These are phyloP conservation scores for Hibiscus tridactylites DNA, from an alignment of 345 rosid genomes.

Conservation along the genomic window DNA sequence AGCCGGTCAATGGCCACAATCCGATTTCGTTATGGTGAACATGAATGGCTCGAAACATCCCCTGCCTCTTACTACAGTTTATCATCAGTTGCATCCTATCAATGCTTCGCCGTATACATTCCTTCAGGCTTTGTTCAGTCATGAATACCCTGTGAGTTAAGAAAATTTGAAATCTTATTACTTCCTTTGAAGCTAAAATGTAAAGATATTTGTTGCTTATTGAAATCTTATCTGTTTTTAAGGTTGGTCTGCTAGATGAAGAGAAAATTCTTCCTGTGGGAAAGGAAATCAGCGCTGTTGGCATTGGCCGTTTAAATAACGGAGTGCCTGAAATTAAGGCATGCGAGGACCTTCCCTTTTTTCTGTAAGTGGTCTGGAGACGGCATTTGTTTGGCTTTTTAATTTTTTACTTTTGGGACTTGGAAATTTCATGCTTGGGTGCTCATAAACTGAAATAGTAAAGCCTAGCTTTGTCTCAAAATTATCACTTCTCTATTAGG, in stretches of 20 bases:
- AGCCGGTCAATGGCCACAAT: conserved; percentile 33
- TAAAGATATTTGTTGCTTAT: neutral
- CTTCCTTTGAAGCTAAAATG: neutral
- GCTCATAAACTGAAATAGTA: neutral
- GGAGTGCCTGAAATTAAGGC: conserved; percentile 77
- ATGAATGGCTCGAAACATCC: conserved; percentile 70
- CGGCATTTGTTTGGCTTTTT: neutral
- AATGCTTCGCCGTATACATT: conserved; percentile 72
- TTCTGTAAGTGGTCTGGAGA: conserved; percentile 50
- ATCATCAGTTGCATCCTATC: conserved; percentile 61
- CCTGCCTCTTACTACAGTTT: conserved; percentile 78
- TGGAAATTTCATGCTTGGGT: neutral
- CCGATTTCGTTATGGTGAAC: conserved; percentile 51
- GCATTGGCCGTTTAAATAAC: conserved; percentile 40
- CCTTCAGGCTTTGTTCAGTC: conserved; percentile 77
- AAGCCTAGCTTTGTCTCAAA: neutral
- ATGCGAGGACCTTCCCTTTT: conserved; percentile 80
- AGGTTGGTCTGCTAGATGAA: conserved; percentile 89
- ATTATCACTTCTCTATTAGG: neutral
- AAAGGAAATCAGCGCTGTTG: conserved; percentile 61
- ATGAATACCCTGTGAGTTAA: conserved; percentile 58
- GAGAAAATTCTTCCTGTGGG: conserved; percentile 89
- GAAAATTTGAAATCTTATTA: neutral
- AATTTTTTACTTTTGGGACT: neutral
- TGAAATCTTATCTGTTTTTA: conserved; percentile 2